Evolutionary conservation across 257 asterid species (phyloP).

Genomic region (Solanum etuberosum): DNA sequence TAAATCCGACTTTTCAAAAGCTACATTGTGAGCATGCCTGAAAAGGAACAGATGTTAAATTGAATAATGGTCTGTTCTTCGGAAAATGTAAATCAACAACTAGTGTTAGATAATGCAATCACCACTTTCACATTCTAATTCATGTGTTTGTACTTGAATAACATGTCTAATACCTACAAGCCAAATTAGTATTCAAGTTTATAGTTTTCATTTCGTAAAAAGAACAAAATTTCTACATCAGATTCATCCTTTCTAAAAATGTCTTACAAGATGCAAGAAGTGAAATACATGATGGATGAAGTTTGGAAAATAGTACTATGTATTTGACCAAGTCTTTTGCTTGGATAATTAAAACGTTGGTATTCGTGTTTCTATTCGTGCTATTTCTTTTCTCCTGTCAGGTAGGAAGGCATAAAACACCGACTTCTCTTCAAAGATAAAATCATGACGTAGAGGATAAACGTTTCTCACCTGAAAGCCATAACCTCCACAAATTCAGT

Average conservation of each 20-base stretch:
- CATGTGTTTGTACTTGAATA: not conserved
- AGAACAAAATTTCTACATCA: not conserved
- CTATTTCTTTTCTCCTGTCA: not conserved
- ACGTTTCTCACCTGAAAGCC: conserved; percentile 59
- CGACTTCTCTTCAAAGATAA: not conserved
- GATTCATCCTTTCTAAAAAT: not conserved
- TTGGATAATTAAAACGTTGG: not conserved
- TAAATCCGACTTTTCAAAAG: conserved; percentile 74
- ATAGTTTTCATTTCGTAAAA: not conserved
- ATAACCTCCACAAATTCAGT: conserved; percentile 77
- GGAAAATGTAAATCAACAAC: not conserved
- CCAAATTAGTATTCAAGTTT: not conserved
- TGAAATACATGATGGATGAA: not conserved
- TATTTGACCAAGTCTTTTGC: not conserved
- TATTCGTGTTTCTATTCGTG: not conserved
- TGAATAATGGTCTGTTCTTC: not conserved
- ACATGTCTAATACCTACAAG: not conserved
- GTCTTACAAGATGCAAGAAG: not conserved
- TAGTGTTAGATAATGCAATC: not conserved
- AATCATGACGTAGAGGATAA: not conserved
- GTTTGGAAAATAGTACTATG: not conserved
- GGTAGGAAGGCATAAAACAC: not conserved
- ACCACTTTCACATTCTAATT: not conserved
- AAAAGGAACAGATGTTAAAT: not conserved
- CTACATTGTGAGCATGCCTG: conserved; percentile 76